These are phyloP conservation scores for Mucor circinelloides DNA, from an alignment of 371 early-diverging fungal species.

Conservation along the genomic window DNA sequence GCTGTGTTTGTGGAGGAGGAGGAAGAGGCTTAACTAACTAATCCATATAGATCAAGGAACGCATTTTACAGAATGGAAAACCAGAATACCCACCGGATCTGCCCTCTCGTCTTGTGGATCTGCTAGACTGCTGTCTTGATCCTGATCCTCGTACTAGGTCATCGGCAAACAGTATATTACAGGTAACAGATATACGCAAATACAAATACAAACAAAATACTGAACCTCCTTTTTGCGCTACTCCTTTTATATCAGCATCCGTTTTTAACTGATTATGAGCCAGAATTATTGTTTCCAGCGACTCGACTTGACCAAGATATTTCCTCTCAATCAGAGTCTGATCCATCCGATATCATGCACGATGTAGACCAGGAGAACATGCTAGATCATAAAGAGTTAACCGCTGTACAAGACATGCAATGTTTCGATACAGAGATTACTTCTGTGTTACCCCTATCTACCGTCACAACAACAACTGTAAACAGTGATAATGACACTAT, in stretches of 20 bases:
- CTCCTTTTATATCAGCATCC: conserved; percentile 30
- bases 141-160: conserved; percentile 40
- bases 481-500: neutral
- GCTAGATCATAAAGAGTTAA: conserved; percentile 25
- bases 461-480: neutral
- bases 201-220: neutral
- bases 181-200: conserved; percentile 27
- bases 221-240: neutral
- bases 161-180: conserved; percentile 36
- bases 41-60: conserved; percentile 44
- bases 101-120: conserved; percentile 37
- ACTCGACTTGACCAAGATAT: conserved; percentile 18
- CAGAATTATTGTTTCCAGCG: conserved; percentile 41
- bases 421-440: conserved; percentile 25
- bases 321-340: conserved; percentile 23
- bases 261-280: conserved; percentile 42
- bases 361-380: conserved; percentile 26
- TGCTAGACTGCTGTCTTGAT: conserved; percentile 46
- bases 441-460: conserved; percentile 6
- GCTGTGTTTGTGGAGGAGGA: neutral
- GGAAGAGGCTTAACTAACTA: neutral
- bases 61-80: conserved; percentile 40
- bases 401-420: conserved; percentile 24
- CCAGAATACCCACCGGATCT: conserved; percentile 43
- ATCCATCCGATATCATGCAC: conserved; percentile 19